A percentile compares a stretch with the other conserved stretches of the same genome.
phyloP scores from a whole-genome alignment of 2,329 filamentous ascomycete species.

The Golovinomyces cichoracearum region DNA sequence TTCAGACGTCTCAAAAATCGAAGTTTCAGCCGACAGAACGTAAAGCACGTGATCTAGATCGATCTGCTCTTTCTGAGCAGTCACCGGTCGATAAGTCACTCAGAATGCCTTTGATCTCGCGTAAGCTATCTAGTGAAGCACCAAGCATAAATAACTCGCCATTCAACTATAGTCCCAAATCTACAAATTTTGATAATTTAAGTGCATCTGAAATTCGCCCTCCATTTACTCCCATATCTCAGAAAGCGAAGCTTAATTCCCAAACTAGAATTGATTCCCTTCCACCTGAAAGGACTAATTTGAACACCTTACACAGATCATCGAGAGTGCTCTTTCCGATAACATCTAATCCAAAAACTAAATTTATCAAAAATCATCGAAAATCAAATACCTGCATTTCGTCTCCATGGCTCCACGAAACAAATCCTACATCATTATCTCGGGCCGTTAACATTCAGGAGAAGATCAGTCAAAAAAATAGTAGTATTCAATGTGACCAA shows the following conservation, averaged over 20 bases:
- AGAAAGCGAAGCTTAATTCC: constrained; percentile 12
- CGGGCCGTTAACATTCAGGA: too few relatives aligned
- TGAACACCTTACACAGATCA: not conserved
- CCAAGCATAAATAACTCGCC: too few relatives aligned
- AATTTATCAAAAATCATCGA: too few relatives aligned
- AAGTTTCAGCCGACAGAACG: constrained; percentile 13
- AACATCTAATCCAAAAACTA: not conserved
- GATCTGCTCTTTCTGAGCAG: too few relatives aligned
- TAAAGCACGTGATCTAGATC: constrained; percentile 6
- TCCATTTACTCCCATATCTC: constrained; percentile 11
- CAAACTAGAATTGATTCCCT: not conserved
- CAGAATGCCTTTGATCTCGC: too few relatives aligned
- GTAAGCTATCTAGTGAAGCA: too few relatives aligned
- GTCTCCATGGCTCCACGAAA: not conserved
- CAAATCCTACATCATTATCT: not conserved
- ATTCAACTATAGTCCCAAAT: too few relatives aligned
- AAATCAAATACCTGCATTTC: not conserved
- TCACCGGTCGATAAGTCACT: too few relatives aligned
- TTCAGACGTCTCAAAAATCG: constrained; percentile 13
- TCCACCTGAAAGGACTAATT: not conserved
- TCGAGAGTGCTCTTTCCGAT: not conserved
- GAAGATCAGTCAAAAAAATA: too few relatives aligned
- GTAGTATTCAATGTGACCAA: too few relatives aligned
- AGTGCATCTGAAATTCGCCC: too few relatives aligned
- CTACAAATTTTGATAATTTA: too few relatives aligned